phyloP scores from a whole-genome alignment of 208 protist species.

The Naegleria lovaniensis region DNA sequence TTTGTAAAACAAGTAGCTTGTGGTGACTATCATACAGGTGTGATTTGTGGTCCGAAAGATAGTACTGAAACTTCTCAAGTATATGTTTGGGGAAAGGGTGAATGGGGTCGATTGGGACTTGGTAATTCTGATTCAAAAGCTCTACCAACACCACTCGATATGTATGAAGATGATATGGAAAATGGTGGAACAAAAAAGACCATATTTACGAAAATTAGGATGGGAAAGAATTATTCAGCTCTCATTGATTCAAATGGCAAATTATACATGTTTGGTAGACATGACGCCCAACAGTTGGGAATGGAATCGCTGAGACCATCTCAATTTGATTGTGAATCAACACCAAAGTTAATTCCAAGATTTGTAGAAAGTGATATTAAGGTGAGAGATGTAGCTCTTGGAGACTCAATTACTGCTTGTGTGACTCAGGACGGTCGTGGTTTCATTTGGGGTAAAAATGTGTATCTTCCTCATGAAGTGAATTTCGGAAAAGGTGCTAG shows the following conservation, averaged over 20 bases:
- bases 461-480: background rate
- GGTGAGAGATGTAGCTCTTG: background rate
- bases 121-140: background rate
- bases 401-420: background rate
- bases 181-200: background rate
- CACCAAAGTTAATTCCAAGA: background rate
- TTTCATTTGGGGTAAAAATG: constrained; percentile 4
- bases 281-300: background rate
- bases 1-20: background rate
- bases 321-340: background rate
- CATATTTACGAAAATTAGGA: background rate
- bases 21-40: background rate
- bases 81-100: constrained; percentile 15
- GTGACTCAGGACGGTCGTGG: background rate
- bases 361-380: background rate
- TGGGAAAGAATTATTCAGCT: background rate
- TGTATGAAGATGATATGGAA: background rate
- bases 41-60: background rate
- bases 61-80: background rate
- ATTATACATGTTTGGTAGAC: constrained; percentile 13
- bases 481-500: background rate
- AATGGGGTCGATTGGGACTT: background rate
- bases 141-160: background rate
- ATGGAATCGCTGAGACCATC: background rate
- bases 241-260: background rate